phyloP scores from a whole-genome alignment of 2,329 filamentous ascomycete species.

The Colletotrichum costaricense region DNA sequence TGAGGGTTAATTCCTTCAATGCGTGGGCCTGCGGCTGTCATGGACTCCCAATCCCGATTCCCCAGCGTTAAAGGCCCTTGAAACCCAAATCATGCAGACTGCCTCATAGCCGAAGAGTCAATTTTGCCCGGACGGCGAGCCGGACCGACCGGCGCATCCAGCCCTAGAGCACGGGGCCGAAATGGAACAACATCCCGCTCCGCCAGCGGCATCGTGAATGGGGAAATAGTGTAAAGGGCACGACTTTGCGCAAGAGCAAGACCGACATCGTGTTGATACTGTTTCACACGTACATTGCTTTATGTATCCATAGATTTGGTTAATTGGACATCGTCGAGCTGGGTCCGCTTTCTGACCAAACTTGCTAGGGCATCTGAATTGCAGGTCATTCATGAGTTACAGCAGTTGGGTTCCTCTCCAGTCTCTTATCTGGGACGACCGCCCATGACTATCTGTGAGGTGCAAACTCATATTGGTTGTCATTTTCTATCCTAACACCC shows the following conservation, averaged over 20 bases:
- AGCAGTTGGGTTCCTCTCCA: background rate
- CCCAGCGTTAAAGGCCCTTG: too few species aligned
- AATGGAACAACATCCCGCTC: background rate
- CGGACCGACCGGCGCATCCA: background rate
- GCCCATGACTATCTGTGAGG: background rate
- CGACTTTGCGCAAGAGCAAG: background rate
- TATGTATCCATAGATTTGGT: background rate
- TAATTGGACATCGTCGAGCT: background rate
- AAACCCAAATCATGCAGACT: background rate
- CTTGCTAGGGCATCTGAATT: background rate
- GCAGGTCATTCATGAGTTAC: background rate
- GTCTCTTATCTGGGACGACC: background rate
- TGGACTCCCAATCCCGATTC: too few species aligned
- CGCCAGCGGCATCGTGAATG: background rate
- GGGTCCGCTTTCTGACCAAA: conserved; percentile 24
- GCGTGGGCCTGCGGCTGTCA: background rate
- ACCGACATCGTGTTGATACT: too few species aligned
- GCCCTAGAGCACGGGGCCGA: background rate
- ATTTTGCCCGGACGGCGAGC: background rate
- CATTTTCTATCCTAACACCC: background rate
- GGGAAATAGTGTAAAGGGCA: background rate
- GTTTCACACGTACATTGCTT: background rate
- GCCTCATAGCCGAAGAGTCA: background rate
- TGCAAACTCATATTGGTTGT: background rate
- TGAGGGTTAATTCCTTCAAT: too few species aligned